phyloP scores from a whole-genome alignment of 495 filamentous ascomycete species.

The Trichoderma reesei region DNA sequence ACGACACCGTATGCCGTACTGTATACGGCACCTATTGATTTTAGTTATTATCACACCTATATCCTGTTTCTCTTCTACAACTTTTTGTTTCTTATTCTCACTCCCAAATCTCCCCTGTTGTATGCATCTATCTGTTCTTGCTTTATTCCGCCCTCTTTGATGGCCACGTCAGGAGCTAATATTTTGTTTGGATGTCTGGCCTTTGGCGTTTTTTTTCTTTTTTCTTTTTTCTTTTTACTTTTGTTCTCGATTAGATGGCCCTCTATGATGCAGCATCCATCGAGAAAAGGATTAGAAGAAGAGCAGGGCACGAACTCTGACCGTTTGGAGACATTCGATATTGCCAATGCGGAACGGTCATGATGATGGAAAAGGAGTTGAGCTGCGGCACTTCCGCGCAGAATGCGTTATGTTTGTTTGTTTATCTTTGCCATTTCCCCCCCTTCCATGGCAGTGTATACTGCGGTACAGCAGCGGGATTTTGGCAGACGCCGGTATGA shows the following conservation, averaged over 20 bases:
- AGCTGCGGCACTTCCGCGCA: neutral
- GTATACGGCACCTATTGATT: neutral
- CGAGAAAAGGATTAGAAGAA: neutral
- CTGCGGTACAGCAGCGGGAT: neutral
- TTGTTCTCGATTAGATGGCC: neutral
- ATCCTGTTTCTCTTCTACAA: neutral
- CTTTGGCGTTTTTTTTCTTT: too few species aligned
- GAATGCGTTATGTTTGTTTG: neutral
- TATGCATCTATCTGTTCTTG: neutral
- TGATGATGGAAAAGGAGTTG: neutral
- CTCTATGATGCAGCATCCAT: neutral
- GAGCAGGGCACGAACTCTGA: neutral
- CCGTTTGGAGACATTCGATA: neutral
- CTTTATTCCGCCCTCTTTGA: neutral
- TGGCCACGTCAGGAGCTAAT: neutral
- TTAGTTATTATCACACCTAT: neutral
- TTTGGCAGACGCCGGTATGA: neutral
- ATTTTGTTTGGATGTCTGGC: conserved; percentile 6
- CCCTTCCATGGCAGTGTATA: neutral
- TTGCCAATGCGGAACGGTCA: neutral
- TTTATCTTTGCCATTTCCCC: neutral
- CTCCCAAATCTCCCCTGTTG: too few species aligned
- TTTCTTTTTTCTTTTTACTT: neutral
- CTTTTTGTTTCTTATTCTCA: too few species aligned
- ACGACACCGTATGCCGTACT: conserved; percentile 3